Base-by-base conservation (phyloP, 176 grass and related monocot genomes). In the Cocos nucifera region DNA sequence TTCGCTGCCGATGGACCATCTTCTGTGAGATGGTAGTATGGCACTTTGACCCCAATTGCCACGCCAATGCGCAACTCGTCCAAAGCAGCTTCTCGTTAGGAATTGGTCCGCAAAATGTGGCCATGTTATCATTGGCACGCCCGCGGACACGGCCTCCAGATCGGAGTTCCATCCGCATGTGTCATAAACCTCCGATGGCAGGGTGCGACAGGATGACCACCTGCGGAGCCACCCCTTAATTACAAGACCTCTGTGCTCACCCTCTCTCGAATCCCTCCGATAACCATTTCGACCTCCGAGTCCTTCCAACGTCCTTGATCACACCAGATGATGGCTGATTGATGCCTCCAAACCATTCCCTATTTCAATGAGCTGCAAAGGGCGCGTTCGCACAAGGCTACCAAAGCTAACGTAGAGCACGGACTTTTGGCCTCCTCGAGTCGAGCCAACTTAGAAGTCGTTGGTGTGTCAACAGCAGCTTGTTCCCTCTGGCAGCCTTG, bases 331-430 rank as follows among this genome's bases (percentile, higher is more conserved):
- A 90, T 6, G 79, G 63, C 35, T 25, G 16, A 0, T 59, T 17
- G 79, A 74, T 12, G 59, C 68, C 75, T 86, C 82, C 50, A 90
- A 21, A 3, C 82, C 87, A 1, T 17, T 20, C 0, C 72, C 87
- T 28, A 90, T 58, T 72, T 90, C 78, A 1, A 76, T 59, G 19
- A 77, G 71, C 54, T 90, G 79, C 4, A 16, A 25, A 32, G 55
- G 54, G 1, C 21, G 49, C 20, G 32, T 19, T 17, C 63, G 69
- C 18, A 17, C 29, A 17, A 90, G 29, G 65, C 72, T 86, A 17
- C 87, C 87, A 17, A 90, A 90, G 79, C 78, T 86, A 14, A 86
- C 6, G 44, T 74, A 66, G 23, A 90, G 51, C 26, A 82, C 79
- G 0, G 84, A 78, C 15, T 26, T n/a, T 23, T 3, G 75, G 63